Base-by-base conservation (phyloP, 805 yeast genomes). In the Candida nitratophila region DNA sequence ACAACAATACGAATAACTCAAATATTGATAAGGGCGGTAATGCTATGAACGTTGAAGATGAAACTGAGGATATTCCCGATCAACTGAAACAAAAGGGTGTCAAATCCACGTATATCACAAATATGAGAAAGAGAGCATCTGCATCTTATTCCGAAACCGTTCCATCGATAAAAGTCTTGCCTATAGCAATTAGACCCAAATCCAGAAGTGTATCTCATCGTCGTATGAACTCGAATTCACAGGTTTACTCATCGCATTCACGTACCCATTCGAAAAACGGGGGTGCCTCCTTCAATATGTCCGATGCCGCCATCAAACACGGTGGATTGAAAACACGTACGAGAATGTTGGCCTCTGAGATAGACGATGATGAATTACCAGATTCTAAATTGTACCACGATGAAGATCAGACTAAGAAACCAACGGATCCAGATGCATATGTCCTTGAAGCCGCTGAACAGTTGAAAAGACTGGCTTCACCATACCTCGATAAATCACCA, bases 271-370 rank as follows among this genome's bases (percentile, higher is more conserved):
- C 47, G 14, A 30, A 31, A 33, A 17, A 47, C 50, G 29, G 32
- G 3, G 6, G 16, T 15, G 30, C 37, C 2, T 15, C 32, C 3
- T 32, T 11, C 37, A 47, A 31, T 2, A 37, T 52, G 33, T 47
- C 55, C 11, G 61, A 61, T 45, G 59, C 64, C 20, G 83, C 78
- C 44, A 65, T 79, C 56, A 80, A 77, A 54, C 84, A 80, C 56
- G 83, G 84, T 6, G 78, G 69, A 55, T 66, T 77, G 46, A 73
- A 78, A 43, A 85, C 84, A 22, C 71, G 87, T 39, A 70, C 83
- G 50, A 70, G 93, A 40, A 69, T 84, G 62, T 66, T 85, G 47
- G 91, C 90, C 2, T 76, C 83, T 21, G 93, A 84, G 58, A 81
- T 84, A 32, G 90, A 82, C 49, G 87, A 83, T 44, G 76, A 70